Conservation (phyloP, 192 early-diverging fungal species). For the Allomyces javanicus region DNA sequence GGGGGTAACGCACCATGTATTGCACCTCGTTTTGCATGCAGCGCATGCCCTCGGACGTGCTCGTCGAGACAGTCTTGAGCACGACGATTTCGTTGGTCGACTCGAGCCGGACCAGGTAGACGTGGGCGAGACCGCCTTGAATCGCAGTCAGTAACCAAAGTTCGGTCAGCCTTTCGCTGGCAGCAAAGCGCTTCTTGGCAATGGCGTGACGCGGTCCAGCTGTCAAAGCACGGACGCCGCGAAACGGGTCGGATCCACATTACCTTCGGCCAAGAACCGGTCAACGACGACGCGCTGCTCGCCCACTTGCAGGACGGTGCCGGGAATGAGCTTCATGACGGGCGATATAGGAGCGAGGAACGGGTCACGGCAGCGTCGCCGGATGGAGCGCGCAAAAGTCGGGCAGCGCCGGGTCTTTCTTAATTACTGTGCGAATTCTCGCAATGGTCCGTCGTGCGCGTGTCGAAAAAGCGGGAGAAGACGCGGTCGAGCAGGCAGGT, state of each 20-base stretch:
- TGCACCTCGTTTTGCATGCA: constrained; percentile 51
- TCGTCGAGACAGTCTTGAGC: constrained; percentile 58
- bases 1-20: constrained; percentile 28
- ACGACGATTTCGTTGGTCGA: constrained; percentile 37
- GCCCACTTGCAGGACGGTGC: constrained; percentile 37
- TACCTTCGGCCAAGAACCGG: constrained; percentile 58
- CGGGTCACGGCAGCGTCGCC: no score
- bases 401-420: no score
- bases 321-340: constrained; percentile 19
- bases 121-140: constrained; percentile 73
- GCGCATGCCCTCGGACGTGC: constrained; percentile 40
- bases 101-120: constrained; percentile 53
- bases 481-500: no score
- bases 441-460: no score
- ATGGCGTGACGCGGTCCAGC: neutral
- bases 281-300: constrained; percentile 39
- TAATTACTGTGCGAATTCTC: no score
- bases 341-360: no score
- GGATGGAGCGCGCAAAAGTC: no score
- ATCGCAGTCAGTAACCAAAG: neutral
- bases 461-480: no score
- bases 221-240: neutral
- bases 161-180: neutral
- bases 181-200: neutral
- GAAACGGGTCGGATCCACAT: no score